Percentiles rank a stretch among this genome's conserved stretches.
Evolutionary conservation across 2,329 filamentous ascomycete species (phyloP).

Genomic region (Stagonosporopsis rhizophila): DNA sequence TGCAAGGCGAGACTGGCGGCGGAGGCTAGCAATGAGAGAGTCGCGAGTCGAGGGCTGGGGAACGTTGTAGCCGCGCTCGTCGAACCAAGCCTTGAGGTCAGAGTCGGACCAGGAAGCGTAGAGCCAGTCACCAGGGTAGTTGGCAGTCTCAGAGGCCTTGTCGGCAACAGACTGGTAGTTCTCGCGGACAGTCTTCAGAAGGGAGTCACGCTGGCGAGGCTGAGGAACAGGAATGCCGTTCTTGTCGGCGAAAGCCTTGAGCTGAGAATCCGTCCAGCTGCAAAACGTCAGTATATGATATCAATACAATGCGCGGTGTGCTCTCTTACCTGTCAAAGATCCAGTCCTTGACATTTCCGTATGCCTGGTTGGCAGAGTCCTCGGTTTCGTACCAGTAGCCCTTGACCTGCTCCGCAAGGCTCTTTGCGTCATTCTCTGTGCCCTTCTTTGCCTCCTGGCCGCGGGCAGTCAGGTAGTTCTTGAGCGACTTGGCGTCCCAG

Average conservation of each 20-base stretch:
- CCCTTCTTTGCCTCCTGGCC: slow-evolving; percentile 73
- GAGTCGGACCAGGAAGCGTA: slow-evolving; percentile 92
- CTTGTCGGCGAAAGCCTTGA: slow-evolving; percentile 92
- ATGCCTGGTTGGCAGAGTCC: slow-evolving; percentile 76
- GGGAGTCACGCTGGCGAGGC: slow-evolving; percentile 81
- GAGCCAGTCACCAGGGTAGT: slow-evolving; percentile 96
- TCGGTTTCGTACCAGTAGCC: slow-evolving; percentile 79
- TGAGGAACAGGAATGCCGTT: slow-evolving; percentile 87
- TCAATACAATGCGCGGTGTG: neutral
- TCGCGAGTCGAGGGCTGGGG: slow-evolving; percentile 87
- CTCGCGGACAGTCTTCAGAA: slow-evolving; percentile 78
- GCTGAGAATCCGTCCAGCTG: slow-evolving; percentile 90
- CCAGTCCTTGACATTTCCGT: slow-evolving; percentile 81
- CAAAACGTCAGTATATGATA: slow-evolving; percentile 46
- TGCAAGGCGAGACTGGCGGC: slow-evolving; percentile 86
- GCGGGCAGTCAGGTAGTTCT: slow-evolving; percentile 71
- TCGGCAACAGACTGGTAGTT: slow-evolving; percentile 82
- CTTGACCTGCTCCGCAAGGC: slow-evolving; percentile 73
- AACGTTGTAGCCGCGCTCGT: slow-evolving; percentile 82
- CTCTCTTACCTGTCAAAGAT: slow-evolving; percentile 76
- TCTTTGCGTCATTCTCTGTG: slow-evolving; percentile 72
- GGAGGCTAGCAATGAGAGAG: slow-evolving; percentile 85
- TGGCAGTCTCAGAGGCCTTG: slow-evolving; percentile 74
- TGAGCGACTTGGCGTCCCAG: slow-evolving; percentile 76
- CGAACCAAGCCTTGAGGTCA: slow-evolving; percentile 92